A percentile compares a stretch with the other conserved stretches of the same genome.
Evolutionary conservation across 2,329 filamentous ascomycete species (phyloP).

Genomic region (Fusarium sp.): DNA sequence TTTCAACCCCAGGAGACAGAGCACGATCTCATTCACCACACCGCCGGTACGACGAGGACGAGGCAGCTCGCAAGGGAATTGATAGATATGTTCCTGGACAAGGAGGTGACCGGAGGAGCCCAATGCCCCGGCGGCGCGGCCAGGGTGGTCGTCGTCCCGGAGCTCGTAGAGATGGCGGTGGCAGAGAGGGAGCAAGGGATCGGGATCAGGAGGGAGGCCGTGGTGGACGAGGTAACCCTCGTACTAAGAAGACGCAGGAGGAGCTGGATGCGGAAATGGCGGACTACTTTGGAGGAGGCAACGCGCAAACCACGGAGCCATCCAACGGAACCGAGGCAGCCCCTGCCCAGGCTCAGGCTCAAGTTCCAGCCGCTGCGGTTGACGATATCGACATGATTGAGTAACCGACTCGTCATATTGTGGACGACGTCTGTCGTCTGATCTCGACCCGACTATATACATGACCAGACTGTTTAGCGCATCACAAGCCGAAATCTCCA

Average conservation of each 20-base stretch:
- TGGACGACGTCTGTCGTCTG: constrained; percentile 8
- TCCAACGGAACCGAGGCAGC: constrained; percentile 41
- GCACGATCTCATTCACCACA: constrained; percentile 71
- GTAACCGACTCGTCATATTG: constrained; percentile 47
- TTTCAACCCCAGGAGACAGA: constrained; percentile 65
- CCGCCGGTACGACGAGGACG: constrained; percentile 61
- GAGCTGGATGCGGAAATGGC: constrained; percentile 97
- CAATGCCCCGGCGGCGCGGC: constrained; percentile 62
- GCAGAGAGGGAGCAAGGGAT: constrained; percentile 45
- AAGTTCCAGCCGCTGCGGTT: constrained; percentile 43
- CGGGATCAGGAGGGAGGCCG: constrained; percentile 50
- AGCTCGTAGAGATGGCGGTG: constrained; percentile 46
- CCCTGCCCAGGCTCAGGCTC: constrained; percentile 39
- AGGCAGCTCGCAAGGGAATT: constrained; percentile 73
- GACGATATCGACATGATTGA: constrained; percentile 80
- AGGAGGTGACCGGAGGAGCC: constrained; percentile 67
- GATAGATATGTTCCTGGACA: constrained; percentile 81
- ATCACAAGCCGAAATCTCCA: constrained; percentile 21
- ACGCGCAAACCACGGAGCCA: constrained; percentile 50
- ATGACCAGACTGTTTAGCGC: constrained; percentile 41
- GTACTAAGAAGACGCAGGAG: constrained; percentile 86
- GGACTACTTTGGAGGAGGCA: constrained; percentile 78
- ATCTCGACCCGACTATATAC: constrained; percentile 34
- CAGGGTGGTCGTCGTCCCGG: constrained; percentile 62
- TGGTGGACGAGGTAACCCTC: constrained; percentile 58